A percentile compares a stretch with the other conserved stretches of the same genome.
Conservation (phyloP, 257 asterid species). For the Solanum bukasovii region DNA sequence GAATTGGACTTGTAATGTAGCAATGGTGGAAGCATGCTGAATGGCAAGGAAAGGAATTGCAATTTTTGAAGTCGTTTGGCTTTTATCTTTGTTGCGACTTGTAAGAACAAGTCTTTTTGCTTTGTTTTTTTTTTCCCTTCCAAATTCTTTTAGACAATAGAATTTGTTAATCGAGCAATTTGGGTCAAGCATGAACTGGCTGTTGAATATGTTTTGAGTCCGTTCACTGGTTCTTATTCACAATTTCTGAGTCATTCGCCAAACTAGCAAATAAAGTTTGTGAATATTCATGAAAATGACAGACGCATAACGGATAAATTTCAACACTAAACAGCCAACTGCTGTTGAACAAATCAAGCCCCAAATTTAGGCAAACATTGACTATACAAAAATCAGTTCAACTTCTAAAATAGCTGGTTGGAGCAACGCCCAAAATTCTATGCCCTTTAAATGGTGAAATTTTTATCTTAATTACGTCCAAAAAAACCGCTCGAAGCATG, state of each 20-base stretch:
- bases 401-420: neutral
- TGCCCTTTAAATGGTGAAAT: neutral
- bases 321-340: neutral
- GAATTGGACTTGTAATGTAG: neutral
- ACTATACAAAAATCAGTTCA: neutral
- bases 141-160: neutral
- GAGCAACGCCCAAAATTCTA: neutral
- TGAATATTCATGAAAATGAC: neutral
- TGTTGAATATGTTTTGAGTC: neutral
- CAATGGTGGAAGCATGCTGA: neutral
- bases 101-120: neutral
- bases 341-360: neutral
- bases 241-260: neutral
- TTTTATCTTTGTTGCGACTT: neutral
- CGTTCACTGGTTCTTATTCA: neutral
- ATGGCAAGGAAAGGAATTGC: neutral
- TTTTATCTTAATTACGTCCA: neutral
- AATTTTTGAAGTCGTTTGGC: neutral
- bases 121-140: neutral
- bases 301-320: neutral
- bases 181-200: neutral
- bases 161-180: neutral
- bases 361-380: neutral
- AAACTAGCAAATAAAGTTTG: neutral
- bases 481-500: neutral